Evolutionary conservation across 2,329 filamentous ascomycete species (phyloP), one percentile per base, ranked within the genome.

Genomic region (Lasiodiplodia citricola): DNA sequence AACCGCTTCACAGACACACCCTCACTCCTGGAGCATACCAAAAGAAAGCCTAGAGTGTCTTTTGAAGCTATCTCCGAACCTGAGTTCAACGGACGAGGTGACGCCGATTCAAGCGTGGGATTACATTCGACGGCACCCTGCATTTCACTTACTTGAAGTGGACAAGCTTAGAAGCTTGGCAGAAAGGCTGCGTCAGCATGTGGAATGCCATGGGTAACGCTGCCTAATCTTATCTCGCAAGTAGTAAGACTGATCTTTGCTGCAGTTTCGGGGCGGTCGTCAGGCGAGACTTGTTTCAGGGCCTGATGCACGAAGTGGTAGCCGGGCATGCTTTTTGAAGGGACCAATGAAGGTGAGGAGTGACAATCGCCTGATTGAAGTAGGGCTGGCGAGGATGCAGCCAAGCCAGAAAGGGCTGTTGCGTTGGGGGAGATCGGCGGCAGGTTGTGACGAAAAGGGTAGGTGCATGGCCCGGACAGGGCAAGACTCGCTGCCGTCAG

Each of bases 31-130:
- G 74, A 55, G 71, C 28, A 65, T 72, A 1, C 68, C 74, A 7
- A 44, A 70, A 13, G 47, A 67, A 10, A 71, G 71, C 23, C 69
- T 75, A 2, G 72, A 76, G 31, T 71, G 71, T 7, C 66, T 77
- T 2, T 69, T 76, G 4, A 54, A 68, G 18, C 68, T 75, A 0
- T 74, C 74, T 2, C 28, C n/a, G 5, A 71, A 52, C 50, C 72
- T 72, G 55, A 74, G 67, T 35, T 71, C 73, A 4, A 69, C 71
- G 5, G 72, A 72, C 10, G 77, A 80, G 41, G 63, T 80, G 2
- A 81, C 79, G 2, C 79, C 79, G 0, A 74, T 81, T 0, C 79
- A 81, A 66, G 78, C 76, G 3, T 80, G 78, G 79, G 73, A 77
- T 50, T 70, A 74, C 25, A 73, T 80, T 8, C 71, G 72, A 14